Percentiles rank a stretch among this genome's conserved stretches.
phyloP scores from a whole-genome alignment of 208 protist genomes.

The Wallacemonas rigidus region DNA sequence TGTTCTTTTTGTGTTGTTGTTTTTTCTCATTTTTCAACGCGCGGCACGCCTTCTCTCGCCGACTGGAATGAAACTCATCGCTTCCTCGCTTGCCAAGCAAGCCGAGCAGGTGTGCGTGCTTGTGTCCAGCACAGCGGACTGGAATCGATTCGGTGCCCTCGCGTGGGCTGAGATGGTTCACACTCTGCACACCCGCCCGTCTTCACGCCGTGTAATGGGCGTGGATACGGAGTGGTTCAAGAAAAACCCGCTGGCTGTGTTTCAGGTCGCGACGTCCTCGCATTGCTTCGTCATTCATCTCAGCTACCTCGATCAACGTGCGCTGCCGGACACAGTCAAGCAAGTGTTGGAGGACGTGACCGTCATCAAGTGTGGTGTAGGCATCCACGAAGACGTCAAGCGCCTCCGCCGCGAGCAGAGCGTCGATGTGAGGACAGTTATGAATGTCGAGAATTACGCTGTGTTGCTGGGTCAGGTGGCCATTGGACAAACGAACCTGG shows the following conservation, averaged over 20 bases:
- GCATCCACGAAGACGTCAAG: conserved; percentile 37
- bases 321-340: conserved; percentile 30
- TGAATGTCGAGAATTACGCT: conserved; percentile 47
- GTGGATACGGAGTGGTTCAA: conserved; percentile 64
- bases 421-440: conserved; percentile 25
- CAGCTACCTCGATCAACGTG: conserved; percentile 38
- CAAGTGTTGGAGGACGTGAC: conserved; percentile 26
- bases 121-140: conserved; percentile 29
- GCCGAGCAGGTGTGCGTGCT: conserved; percentile 28
- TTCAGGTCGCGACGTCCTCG: conserved; percentile 54
- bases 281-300: conserved; percentile 74
- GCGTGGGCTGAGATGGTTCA: conserved; percentile 51
- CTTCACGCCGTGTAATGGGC: conserved; percentile 35
- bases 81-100: conserved; percentile 22
- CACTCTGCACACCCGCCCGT: conserved; percentile 22
- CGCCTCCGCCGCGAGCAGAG: conserved; percentile 40
- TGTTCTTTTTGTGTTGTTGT: conserved; percentile 1
- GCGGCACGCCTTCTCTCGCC: too few relatives aligned
- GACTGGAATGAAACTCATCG: conserved; percentile 15
- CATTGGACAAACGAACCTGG: conserved; percentile 29
- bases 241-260: conserved; percentile 42
- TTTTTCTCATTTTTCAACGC: not conserved
- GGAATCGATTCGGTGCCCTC: conserved; percentile 27
- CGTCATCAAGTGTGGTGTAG: conserved; percentile 60
- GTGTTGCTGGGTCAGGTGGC: conserved; percentile 22